phyloP scores from a whole-genome alignment of 805 yeast genomes.

The Kodamaea kakaduensis region DNA sequence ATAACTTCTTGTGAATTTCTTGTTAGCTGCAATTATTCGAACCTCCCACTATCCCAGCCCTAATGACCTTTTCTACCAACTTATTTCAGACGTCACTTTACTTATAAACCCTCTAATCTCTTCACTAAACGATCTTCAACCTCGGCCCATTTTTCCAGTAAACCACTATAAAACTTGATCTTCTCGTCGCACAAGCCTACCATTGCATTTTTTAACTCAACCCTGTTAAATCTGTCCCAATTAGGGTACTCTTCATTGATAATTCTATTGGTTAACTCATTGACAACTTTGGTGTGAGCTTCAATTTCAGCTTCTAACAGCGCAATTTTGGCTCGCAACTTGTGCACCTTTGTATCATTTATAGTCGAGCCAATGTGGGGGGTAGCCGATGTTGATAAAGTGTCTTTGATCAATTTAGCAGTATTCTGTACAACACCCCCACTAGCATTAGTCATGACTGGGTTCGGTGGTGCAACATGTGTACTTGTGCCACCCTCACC shows the following conservation, averaged over 20 bases:
- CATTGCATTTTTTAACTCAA: constrained; percentile 71
- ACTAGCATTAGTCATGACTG: constrained; percentile 19
- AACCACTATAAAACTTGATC: constrained; percentile 63
- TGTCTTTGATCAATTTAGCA: constrained; percentile 45
- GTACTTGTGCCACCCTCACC: constrained; percentile 8
- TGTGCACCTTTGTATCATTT: constrained; percentile 41
- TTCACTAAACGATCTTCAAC: constrained; percentile 34
- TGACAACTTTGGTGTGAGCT: constrained; percentile 42
- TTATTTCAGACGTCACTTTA: too few relatives aligned
- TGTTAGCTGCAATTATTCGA: too few relatives aligned
- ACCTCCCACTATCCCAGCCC: too few relatives aligned
- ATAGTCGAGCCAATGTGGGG: constrained; percentile 38
- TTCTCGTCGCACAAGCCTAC: constrained; percentile 72
- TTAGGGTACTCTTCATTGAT: constrained; percentile 50
- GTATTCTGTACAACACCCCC: constrained; percentile 38
- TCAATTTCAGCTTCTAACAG: constrained; percentile 45
- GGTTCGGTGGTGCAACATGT: constrained; percentile 28
- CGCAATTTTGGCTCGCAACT: constrained; percentile 39
- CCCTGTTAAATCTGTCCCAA: constrained; percentile 77
- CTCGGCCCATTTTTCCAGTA: constrained; percentile 68
- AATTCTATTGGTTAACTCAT: constrained; percentile 43
- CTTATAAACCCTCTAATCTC: constrained; percentile 12
- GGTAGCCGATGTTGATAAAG: constrained; percentile 47
- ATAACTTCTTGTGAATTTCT: too few relatives aligned
- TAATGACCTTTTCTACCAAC: too few relatives aligned